Conservation (phyloP, 2,329 filamentous ascomycete species). For the Nigrospora oryzae region DNA sequence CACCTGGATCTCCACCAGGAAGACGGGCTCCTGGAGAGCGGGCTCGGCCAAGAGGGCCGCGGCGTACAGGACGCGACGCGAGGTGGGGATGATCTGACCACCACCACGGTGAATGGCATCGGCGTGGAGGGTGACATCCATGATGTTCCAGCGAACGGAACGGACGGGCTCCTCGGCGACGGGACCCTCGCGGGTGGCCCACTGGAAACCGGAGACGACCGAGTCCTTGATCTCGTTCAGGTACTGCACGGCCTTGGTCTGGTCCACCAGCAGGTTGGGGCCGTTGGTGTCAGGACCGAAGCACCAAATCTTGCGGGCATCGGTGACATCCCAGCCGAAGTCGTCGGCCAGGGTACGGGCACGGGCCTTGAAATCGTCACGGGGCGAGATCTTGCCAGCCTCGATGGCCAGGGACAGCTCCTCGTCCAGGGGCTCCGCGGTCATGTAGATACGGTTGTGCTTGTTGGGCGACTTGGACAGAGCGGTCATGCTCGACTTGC, state of each 20-base stretch:
- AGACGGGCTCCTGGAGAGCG: conserved; percentile 91
- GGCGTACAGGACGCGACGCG: conserved; percentile 96
- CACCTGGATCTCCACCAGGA: conserved; percentile 98
- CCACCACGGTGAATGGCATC: conserved; percentile 99
- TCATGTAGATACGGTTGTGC: conserved; percentile 99
- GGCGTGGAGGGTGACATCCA: conserved; percentile 98
- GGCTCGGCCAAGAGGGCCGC: conserved; percentile 85
- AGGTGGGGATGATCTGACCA: conserved; percentile 96
- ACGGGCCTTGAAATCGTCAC: conserved; percentile 98
- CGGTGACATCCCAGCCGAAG: conserved; percentile 98
- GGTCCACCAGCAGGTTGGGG: conserved; percentile 97
- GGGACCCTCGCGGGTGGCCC: conserved; percentile 96
- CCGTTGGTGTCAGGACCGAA: conserved; percentile 97
- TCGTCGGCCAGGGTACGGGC: conserved; percentile 94
- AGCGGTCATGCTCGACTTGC: conserved; percentile 84
- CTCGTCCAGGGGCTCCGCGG: conserved; percentile 83
- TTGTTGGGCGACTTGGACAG: conserved; percentile 99
- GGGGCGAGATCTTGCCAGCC: conserved; percentile 79
- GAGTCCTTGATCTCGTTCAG: conserved; percentile 99
- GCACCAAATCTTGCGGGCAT: conserved; percentile 99
- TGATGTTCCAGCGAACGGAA: conserved; percentile 94
- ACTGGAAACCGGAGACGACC: conserved; percentile 99
- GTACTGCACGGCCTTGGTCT: conserved; percentile 99
- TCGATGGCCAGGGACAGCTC: conserved; percentile 89
- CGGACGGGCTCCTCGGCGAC: conserved; percentile 98